A percentile compares a stretch with the other conserved stretches of the same genome.
phyloP scores from a whole-genome alignment of 108 stramenopile species.

The Stephanodiscus triporus region DNA sequence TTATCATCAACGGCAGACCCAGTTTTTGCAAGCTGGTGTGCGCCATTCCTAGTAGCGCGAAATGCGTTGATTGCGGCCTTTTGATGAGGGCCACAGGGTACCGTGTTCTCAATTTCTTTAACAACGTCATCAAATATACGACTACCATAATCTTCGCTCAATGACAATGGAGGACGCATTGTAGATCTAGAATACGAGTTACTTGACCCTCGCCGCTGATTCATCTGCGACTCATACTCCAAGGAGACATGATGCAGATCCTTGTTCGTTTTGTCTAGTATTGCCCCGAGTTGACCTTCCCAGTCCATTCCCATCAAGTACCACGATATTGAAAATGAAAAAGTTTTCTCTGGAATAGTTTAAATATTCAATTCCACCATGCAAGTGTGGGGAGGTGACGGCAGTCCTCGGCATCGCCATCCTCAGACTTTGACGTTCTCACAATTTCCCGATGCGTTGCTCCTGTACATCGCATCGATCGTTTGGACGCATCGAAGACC shows the following conservation, averaged over 20 bases:
- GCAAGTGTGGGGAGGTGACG: too few relatives aligned
- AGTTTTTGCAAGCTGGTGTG: slow-evolving; percentile 2
- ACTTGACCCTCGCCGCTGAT: background rate
- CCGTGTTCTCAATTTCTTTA: background rate
- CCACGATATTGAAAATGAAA: background rate
- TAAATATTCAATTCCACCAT: too few relatives aligned
- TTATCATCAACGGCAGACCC: slow-evolving; percentile 14
- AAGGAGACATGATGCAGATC: slow-evolving; percentile 14
- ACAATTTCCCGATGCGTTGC: slow-evolving; percentile 48
- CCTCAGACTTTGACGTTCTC: slow-evolving; percentile 19
- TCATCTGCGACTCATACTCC: slow-evolving; percentile 11
- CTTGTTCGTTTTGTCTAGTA: slow-evolving; percentile 30
- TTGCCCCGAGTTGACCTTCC: slow-evolving; percentile 26
- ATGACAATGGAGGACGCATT: background rate
- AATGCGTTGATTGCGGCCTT: slow-evolving; percentile 24
- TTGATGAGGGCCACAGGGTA: slow-evolving; percentile 20
- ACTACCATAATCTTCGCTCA: background rate
- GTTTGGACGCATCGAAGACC: slow-evolving; percentile 61
- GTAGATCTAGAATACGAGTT: background rate
- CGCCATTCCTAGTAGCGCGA: slow-evolving; percentile 11
- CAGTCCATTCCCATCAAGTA: slow-evolving; percentile 8
- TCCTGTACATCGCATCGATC: slow-evolving; percentile 73
- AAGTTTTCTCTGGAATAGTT: too few relatives aligned
- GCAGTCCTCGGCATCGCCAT: background rate
- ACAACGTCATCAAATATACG: background rate